These are phyloP conservation scores for Leishmania martiniquensis DNA, from an alignment of 208 protist genomes.

Conservation along the genomic window DNA sequence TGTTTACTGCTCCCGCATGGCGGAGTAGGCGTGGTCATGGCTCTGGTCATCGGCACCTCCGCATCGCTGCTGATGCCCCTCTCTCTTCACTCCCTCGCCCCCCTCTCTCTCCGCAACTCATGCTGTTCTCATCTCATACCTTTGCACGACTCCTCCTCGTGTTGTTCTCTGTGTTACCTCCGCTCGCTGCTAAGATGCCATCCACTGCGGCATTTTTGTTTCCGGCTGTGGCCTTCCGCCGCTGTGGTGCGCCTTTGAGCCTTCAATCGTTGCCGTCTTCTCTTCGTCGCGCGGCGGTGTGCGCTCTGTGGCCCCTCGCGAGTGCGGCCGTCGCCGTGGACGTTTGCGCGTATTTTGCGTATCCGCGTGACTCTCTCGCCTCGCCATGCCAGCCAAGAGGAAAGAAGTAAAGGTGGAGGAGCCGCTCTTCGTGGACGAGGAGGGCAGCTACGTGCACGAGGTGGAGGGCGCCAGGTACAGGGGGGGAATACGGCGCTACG, in stretches of 20 bases:
- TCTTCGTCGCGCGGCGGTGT: neutral
- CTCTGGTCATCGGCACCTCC: neutral
- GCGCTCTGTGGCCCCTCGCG: neutral
- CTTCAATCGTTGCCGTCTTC: neutral
- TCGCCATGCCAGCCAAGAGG: constrained; percentile 71
- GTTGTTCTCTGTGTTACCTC: too few relatives aligned
- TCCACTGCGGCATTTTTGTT: neutral
- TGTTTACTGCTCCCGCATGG: neutral
- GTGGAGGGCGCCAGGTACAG: constrained; percentile 58
- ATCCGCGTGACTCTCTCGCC: neutral
- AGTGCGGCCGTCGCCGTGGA: neutral
- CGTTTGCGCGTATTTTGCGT: neutral
- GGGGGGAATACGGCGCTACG: constrained; percentile 66
- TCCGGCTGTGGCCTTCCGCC: neutral
- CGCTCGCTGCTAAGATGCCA: neutral
- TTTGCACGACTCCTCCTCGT: too few relatives aligned
- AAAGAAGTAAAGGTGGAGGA: constrained; percentile 81
- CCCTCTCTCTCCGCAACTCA: neutral
- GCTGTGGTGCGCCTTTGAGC: neutral
- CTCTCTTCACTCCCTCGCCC: neutral
- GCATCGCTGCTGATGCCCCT: neutral
- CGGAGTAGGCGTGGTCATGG: neutral
- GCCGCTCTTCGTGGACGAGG: constrained; percentile 73
- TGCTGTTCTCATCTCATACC: neutral
- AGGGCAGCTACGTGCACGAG: constrained; percentile 75